Evolutionary conservation across 2,329 filamentous ascomycete genomes (phyloP).

Genomic region (Furcasterigmium sp.): DNA sequence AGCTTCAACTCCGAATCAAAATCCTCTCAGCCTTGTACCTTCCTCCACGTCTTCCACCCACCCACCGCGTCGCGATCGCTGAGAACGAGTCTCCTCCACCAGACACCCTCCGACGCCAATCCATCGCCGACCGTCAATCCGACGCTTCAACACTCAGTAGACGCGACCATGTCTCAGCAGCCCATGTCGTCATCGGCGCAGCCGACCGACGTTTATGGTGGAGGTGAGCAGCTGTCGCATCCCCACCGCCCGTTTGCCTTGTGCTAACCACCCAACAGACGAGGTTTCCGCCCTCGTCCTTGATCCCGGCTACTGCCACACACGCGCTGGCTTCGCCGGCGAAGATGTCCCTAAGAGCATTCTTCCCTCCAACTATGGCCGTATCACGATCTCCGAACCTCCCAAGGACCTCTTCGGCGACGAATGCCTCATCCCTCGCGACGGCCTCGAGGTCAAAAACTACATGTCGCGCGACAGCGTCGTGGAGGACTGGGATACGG

Average conservation of each 20-base stretch:
- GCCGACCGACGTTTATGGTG: constrained; percentile 59
- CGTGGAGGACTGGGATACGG: constrained; percentile 95
- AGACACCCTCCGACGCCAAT: constrained; percentile 1
- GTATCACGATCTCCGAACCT: constrained; percentile 40
- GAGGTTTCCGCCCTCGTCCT: constrained; percentile 96
- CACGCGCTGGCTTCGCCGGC: constrained; percentile 92
- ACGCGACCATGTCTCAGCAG: constrained; percentile 47
- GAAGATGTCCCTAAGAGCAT: constrained; percentile 96
- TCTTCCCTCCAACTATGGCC: constrained; percentile 83
- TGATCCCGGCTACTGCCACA: constrained; percentile 86
- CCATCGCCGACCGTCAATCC: constrained; percentile 6
- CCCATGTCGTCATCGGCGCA: constrained; percentile 49
- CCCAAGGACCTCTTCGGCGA: constrained; percentile 75
- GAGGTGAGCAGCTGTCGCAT: constrained; percentile 38
- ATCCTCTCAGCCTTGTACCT: constrained; percentile 11
- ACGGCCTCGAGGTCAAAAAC: constrained; percentile 79
- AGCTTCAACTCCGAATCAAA: background rate
- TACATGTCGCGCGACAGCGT: constrained; percentile 85
- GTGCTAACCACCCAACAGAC: constrained; percentile 48
- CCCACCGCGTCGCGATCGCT: constrained; percentile 9
- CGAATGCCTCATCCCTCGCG: constrained; percentile 75
- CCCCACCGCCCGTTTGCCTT: constrained; percentile 4
- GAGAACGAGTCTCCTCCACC: constrained; percentile 8
- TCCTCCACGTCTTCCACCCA: constrained; percentile 1
- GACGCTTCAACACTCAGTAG: background rate